Conservation (phyloP, 1,284 basidiomycete genomes). For the Ganoderma meredithae region DNA sequence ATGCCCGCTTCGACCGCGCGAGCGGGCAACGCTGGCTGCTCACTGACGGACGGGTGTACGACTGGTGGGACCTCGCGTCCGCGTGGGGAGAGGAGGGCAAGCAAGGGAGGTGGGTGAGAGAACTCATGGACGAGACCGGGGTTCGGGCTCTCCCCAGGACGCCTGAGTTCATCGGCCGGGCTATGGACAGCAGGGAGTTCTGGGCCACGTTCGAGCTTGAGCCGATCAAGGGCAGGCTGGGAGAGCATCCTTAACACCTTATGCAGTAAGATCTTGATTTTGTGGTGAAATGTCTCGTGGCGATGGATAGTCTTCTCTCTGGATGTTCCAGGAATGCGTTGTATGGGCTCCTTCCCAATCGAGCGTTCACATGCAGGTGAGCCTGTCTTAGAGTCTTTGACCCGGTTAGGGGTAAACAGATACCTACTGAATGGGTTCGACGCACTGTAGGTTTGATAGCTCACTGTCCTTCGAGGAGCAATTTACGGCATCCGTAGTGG, state of each 20-base stretch:
- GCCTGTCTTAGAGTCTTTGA: no score
- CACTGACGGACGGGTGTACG: constrained; percentile 65
- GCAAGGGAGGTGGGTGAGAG: constrained; percentile 56
- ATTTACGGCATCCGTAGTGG: no score
- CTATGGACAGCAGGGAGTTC: constrained; percentile 67
- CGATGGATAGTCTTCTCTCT: no score
- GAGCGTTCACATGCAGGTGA: no score
- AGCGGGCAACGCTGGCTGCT: constrained; percentile 62
- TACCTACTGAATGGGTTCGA: no score
- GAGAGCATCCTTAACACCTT: constrained; percentile 11
- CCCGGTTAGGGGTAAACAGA: no score
- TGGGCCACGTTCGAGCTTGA: constrained; percentile 56
- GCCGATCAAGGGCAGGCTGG: constrained; percentile 32
- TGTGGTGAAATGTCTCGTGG: no score
- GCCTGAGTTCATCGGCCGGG: constrained; percentile 55
- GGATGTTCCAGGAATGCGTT: no score
- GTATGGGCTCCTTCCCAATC: no score
- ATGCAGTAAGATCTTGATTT: constrained; percentile 38
- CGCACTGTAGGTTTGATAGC: no score
- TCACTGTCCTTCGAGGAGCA: no score
- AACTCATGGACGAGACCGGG: constrained; percentile 61
- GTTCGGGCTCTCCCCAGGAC: constrained; percentile 61
- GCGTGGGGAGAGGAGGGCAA: constrained; percentile 51
- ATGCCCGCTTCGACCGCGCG: constrained; percentile 49
- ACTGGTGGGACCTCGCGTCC: constrained; percentile 74